A percentile compares a stretch with the other conserved stretches of the same genome.
Evolutionary conservation across 352 stramenopile genomes (phyloP).

Genomic region (Sclerospora graminicola): DNA sequence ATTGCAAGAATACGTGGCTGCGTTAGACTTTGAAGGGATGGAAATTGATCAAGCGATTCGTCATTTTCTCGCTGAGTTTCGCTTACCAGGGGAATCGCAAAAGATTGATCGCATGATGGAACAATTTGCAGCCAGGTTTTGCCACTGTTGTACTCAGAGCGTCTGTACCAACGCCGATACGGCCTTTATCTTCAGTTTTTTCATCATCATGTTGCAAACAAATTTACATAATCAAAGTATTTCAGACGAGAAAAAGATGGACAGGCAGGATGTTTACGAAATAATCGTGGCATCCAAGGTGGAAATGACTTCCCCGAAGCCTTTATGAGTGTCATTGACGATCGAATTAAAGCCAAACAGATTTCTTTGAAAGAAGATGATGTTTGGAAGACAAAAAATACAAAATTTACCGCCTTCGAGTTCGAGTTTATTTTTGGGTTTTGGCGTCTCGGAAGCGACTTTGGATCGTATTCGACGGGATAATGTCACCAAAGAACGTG

Average conservation of each 20-base stretch:
- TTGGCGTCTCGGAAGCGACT: constrained; percentile 40
- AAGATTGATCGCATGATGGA: constrained; percentile 99
- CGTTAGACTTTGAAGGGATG: constrained; percentile 90
- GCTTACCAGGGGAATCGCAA: constrained; percentile 97
- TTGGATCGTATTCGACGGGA: constrained; percentile 74
- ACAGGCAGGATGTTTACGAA: constrained; percentile 88
- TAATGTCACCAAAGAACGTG: constrained; percentile 73
- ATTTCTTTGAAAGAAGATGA: constrained; percentile 98
- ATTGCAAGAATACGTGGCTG: constrained; percentile 94
- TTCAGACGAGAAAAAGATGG: constrained; percentile 96
- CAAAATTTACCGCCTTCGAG: too few relatives aligned
- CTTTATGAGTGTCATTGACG: constrained; percentile 92
- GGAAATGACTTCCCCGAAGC: constrained; percentile 92
- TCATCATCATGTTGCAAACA: constrained; percentile 80
- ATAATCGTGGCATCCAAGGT: constrained; percentile 96
- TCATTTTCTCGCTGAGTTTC: constrained; percentile 95
- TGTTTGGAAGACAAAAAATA: too few relatives aligned
- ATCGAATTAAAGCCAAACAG: constrained; percentile 91
- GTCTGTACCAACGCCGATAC: constrained; percentile 91
- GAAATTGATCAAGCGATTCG: constrained; percentile 98
- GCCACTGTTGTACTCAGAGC: constrained; percentile 57
- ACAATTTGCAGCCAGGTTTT: constrained; percentile 95
- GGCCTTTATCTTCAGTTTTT: constrained; percentile 97
- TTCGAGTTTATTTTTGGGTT: too few relatives aligned
- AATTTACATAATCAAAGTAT: constrained; percentile 99